Percentiles rank a stretch among this genome's conserved stretches.
Conservation (phyloP, 768 basidiomycete genomes). For the Glaciozyma martinii region DNA sequence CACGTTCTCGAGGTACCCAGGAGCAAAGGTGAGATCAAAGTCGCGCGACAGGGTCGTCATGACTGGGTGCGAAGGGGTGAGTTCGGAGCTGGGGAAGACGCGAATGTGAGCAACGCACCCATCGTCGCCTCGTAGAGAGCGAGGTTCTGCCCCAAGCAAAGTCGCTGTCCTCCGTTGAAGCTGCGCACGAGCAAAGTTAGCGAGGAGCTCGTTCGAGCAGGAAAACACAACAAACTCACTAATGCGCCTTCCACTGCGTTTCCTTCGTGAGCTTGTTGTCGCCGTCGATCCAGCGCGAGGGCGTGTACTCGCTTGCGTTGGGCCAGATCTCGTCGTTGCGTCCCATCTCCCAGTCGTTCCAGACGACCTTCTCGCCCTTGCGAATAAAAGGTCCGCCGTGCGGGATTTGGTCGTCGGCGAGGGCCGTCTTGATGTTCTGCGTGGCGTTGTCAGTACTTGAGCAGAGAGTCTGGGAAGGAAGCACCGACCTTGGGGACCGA, state of each 20-base stretch:
- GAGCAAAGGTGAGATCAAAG: constrained; percentile 18
- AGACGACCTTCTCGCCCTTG: constrained; percentile 8
- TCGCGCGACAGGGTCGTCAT: constrained; percentile 11
- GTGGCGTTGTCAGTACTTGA: not conserved
- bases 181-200: no score
- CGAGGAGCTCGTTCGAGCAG: no score
- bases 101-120: not conserved
- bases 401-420: constrained; percentile 14
- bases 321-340: constrained; percentile 2
- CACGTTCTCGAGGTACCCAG: constrained; percentile 14
- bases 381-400: constrained; percentile 12
- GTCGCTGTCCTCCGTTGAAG: constrained; percentile 12
- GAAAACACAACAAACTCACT: not conserved
- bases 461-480: not conserved
- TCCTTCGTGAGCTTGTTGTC: constrained; percentile 5
- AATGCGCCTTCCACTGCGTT: constrained; percentile 4
- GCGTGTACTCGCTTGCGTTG: constrained; percentile 6
- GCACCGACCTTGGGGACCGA: constrained; percentile 4
- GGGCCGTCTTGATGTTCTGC: constrained; percentile 4
- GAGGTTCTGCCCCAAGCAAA: constrained; percentile 8
- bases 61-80: not conserved
- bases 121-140: constrained; percentile 17
- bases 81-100: not conserved
- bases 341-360: constrained; percentile 6
- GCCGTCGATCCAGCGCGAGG: constrained; percentile 9